Evolutionary conservation across 2,329 filamentous ascomycete species (phyloP).

Genomic region (Aspergillus sp.): DNA sequence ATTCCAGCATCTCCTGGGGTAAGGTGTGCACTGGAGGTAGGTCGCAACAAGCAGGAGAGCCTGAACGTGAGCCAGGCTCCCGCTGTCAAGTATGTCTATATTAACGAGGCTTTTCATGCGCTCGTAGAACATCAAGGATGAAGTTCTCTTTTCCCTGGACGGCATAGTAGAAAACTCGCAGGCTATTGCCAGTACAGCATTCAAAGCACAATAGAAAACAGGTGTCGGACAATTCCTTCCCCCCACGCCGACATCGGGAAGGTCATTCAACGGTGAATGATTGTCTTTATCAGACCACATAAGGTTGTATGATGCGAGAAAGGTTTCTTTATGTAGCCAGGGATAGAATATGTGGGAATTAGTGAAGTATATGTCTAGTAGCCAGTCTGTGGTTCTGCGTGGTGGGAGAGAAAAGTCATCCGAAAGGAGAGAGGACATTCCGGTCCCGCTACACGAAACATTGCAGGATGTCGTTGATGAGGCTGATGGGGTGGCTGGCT

Average conservation of each 20-base stretch:
- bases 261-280: background rate
- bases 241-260: constrained; percentile 9
- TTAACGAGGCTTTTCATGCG: constrained; percentile 10
- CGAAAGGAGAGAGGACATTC: too few species aligned
- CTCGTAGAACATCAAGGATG: constrained; percentile 9
- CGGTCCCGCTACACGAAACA: too few species aligned
- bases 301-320: background rate
- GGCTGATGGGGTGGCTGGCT: too few species aligned
- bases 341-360: too few species aligned
- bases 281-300: background rate
- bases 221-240: background rate
- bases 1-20: constrained; percentile 10
- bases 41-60: constrained; percentile 7
- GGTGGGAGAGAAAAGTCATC: too few species aligned
- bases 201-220: constrained; percentile 8
- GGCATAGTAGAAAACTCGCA: constrained; percentile 3
- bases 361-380: too few species aligned
- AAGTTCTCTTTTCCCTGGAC: background rate
- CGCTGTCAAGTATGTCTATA: constrained; percentile 13
- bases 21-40: constrained; percentile 9
- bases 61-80: constrained; percentile 11
- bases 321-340: background rate
- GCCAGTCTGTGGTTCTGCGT: too few species aligned
- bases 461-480: too few species aligned
- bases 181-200: constrained; percentile 8